Conservation (phyloP, 2,329 filamentous ascomycete species). For the Trematosphaeria pertusa region DNA sequence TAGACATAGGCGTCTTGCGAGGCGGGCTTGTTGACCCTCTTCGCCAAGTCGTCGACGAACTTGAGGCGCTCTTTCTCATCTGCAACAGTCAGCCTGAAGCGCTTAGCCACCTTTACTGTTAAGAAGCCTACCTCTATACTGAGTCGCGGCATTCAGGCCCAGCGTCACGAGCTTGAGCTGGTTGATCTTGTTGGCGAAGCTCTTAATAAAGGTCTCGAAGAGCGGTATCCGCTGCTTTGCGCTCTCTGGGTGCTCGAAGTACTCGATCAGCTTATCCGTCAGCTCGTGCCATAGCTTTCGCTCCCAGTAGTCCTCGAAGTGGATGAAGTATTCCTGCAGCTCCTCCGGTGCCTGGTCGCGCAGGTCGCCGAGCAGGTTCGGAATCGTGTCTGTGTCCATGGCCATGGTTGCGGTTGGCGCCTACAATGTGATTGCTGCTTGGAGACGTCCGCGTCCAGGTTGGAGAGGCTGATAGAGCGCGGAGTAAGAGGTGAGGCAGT, state of each 20-base stretch:
- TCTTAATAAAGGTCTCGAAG: conserved; percentile 94
- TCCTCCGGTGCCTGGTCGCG: conserved; percentile 87
- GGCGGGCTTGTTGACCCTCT: conserved; percentile 88
- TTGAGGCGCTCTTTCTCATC: conserved; percentile 85
- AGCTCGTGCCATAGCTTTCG: conserved; percentile 99
- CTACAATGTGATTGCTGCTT: not conserved
- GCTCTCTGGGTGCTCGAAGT: conserved; percentile 85
- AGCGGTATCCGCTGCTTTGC: conserved; percentile 84
- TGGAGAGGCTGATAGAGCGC: not conserved
- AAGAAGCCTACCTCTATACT: conserved; percentile 82
- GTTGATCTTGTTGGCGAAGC: conserved; percentile 98
- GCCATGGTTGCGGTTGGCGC: conserved; percentile 32
- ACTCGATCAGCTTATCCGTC: conserved; percentile 84
- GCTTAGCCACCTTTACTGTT: too few species aligned
- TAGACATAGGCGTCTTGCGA: conserved; percentile 97
- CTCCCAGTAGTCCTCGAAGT: conserved; percentile 97
- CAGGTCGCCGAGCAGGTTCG: conserved; percentile 90
- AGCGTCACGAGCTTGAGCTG: conserved; percentile 95
- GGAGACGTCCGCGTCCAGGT: too few species aligned
- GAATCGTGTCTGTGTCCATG: conserved; percentile 88
- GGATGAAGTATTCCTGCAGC: conserved; percentile 84
- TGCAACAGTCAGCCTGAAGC: conserved; percentile 54
- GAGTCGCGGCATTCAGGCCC: conserved; percentile 83
- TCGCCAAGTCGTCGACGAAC: conserved; percentile 83
- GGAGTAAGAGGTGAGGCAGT: not conserved